Conservation (phyloP, 1,139 yeast genomes). For the Scheffersomyces titani region DNA sequence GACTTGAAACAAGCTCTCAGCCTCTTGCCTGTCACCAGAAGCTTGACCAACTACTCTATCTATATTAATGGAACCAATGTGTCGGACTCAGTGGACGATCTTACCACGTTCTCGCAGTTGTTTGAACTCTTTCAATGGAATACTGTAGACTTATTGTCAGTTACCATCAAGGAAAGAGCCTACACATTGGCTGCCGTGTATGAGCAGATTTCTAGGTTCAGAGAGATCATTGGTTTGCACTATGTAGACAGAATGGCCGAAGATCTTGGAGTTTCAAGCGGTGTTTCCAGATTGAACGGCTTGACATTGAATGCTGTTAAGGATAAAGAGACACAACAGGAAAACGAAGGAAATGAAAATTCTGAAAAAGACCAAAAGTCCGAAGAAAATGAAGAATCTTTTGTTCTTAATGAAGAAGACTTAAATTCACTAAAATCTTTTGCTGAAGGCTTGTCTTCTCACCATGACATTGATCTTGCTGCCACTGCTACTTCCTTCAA, state of each 20-base stretch:
- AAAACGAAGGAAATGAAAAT: conserved; percentile 5
- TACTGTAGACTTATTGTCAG: conserved; percentile 15
- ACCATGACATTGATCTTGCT: conserved; percentile 11
- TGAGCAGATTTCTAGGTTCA: conserved; percentile 42
- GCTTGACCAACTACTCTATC: conserved; percentile 62
- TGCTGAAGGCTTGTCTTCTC: conserved; percentile 11
- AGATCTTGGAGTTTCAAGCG: conserved; percentile 21
- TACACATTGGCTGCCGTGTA: conserved; percentile 41
- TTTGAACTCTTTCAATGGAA: conserved; percentile 24
- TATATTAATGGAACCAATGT: conserved; percentile 36
- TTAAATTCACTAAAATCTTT: conserved; percentile 16
- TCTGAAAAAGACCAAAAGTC: conserved; percentile 7
- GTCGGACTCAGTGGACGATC: conserved; percentile 32
- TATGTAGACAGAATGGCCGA: conserved; percentile 36
- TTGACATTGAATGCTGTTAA: conserved; percentile 30
- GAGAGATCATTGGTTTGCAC: conserved; percentile 48
- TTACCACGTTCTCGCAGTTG: conserved; percentile 32
- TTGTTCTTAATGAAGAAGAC: conserved; percentile 11
- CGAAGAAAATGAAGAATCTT: conserved; percentile 11
- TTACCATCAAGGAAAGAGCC: conserved; percentile 33
- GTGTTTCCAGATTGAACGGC: conserved; percentile 26
- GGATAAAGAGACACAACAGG: conserved; percentile 9
- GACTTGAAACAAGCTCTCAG: conserved; percentile 63
- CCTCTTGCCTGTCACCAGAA: conserved; percentile 55
- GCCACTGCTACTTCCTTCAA: conserved; percentile 14